phyloP scores from a whole-genome alignment of 2,329 filamentous ascomycete species.

The Ambrosiella beaveri region DNA sequence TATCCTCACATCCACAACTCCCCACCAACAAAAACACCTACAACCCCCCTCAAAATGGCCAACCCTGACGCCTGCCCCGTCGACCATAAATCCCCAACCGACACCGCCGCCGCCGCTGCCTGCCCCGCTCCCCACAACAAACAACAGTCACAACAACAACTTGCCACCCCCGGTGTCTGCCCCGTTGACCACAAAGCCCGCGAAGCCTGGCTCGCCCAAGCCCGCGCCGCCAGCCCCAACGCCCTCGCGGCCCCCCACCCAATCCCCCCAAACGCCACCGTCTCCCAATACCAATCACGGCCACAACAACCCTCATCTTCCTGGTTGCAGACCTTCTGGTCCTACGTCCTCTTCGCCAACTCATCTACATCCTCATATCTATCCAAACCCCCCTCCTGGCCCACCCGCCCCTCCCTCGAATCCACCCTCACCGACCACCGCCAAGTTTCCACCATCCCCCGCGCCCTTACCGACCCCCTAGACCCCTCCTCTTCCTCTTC shows the following conservation, averaged over 20 bases:
- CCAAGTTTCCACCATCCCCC: constrained; percentile 51
- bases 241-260: constrained; percentile 19
- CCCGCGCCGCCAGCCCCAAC: constrained; percentile 25
- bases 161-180: constrained; percentile 33
- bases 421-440: no score
- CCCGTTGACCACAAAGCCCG: constrained; percentile 84
- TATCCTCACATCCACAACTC: constrained; percentile 9
- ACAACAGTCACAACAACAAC: background rate
- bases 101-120: constrained; percentile 6
- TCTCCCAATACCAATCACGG: background rate
- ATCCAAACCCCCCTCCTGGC: no score
- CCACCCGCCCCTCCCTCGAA: no score
- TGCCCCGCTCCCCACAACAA: background rate
- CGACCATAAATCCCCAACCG: background rate
- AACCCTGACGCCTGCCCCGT: constrained; percentile 3
- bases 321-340: constrained; percentile 27
- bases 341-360: constrained; percentile 25
- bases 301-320: constrained; percentile 17
- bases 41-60: constrained; percentile 8
- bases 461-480: constrained; percentile 26
- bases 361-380: no score
- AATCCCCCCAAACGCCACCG: constrained; percentile 12
- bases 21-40: constrained; percentile 1
- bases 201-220: constrained; percentile 67
- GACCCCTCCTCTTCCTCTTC: constrained; percentile 21